phyloP scores from a whole-genome alignment of 108 stramenopile species.

The Cafeteria roenbergensis region DNA sequence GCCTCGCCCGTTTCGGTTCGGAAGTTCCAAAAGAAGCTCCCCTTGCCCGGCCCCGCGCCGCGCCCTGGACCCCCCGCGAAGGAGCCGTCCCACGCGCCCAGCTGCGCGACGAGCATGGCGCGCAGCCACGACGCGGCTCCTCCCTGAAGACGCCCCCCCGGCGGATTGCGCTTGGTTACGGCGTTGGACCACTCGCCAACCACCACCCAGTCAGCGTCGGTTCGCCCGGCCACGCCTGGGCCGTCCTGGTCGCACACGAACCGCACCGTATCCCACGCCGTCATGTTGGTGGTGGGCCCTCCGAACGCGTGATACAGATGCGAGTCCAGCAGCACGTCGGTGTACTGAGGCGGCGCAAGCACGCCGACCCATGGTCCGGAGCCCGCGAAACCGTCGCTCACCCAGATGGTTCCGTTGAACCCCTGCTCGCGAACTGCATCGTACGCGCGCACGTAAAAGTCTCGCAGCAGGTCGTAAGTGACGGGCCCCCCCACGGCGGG shows the following conservation, averaged over 20 bases:
- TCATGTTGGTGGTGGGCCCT: background rate
- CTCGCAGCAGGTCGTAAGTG: slow-evolving; percentile 18
- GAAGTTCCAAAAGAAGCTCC: background rate
- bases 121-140: background rate
- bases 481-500: slow-evolving; percentile 22
- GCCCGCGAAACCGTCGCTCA: slow-evolving; percentile 45
- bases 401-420: slow-evolving; percentile 31
- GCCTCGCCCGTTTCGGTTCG: background rate
- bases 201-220: background rate
- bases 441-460: slow-evolving; percentile 45
- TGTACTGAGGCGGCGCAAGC: slow-evolving; percentile 34
- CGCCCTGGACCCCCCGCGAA: background rate
- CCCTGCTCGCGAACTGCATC: slow-evolving; percentile 36
- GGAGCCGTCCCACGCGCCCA: background rate
- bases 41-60: too few species aligned
- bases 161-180: background rate
- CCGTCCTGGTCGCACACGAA: background rate
- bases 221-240: background rate
- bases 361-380: slow-evolving; percentile 39
- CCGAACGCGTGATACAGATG: slow-evolving; percentile 38
- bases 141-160: background rate
- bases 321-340: slow-evolving; percentile 46
- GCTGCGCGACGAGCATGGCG: background rate
- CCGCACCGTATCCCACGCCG: background rate
- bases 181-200: background rate